Evolutionary conservation across 2,329 filamentous ascomycete species (phyloP).

Genomic region (Ascosphaera aggregata): DNA sequence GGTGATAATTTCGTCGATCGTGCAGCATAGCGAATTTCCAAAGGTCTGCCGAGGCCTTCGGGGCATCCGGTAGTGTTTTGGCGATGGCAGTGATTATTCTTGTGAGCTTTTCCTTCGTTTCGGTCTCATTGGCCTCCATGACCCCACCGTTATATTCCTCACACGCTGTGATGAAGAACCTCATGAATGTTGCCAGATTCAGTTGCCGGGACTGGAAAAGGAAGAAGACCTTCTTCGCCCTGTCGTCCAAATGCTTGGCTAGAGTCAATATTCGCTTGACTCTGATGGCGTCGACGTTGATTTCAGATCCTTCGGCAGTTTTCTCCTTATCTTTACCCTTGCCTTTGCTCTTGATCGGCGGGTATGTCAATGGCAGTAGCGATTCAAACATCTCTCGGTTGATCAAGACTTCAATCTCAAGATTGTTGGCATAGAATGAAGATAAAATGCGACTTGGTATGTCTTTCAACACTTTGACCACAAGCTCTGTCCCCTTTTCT

Average conservation of each 20-base stretch:
- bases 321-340: constrained; percentile 20
- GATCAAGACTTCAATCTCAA: constrained; percentile 61
- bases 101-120: constrained; percentile 44
- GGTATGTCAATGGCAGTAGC: constrained; percentile 73
- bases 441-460: constrained; percentile 73
- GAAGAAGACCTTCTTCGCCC: constrained; percentile 71
- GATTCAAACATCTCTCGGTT: constrained; percentile 72
- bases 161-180: constrained; percentile 58
- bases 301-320: constrained; percentile 16
- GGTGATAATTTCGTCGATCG: constrained; percentile 71
- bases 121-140: constrained; percentile 40
- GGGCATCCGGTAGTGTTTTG: constrained; percentile 51
- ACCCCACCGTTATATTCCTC: constrained; percentile 80
- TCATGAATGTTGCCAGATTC: constrained; percentile 47
- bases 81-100: constrained; percentile 50
- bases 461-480: constrained; percentile 49
- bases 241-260: constrained; percentile 51
- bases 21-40: constrained; percentile 81
- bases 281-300: constrained; percentile 38
- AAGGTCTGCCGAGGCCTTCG: constrained; percentile 50
- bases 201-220: constrained; percentile 60
- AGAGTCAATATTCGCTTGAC: constrained; percentile 67
- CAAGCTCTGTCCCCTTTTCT: constrained; percentile 53
- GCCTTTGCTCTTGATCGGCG: constrained; percentile 37
- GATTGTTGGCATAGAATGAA: constrained; percentile 73